Evolutionary conservation across 768 basidiomycete species (phyloP), one percentile per base, ranked within the genome.

Genomic region (Aureoboletus auriporus): DNA sequence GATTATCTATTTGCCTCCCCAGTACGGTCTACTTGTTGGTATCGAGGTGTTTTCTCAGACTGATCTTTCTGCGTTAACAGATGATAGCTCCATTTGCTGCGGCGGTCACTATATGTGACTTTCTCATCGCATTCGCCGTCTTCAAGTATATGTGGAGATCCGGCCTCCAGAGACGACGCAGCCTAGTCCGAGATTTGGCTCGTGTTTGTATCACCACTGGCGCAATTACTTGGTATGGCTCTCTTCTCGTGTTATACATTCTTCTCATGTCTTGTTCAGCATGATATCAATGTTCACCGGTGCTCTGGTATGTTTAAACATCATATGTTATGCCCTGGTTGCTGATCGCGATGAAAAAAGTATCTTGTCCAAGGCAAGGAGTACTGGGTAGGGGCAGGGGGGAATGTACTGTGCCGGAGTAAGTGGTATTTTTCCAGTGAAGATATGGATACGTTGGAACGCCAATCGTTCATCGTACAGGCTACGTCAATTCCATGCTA

Each of bases 101-200:
- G 5, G 0, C 23, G 7, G 47, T 9, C 5, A 16, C 30, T 0
- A 0, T 40, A 1, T 48, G 49, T 5, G 57, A 59, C 17, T 0
- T 46, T 11, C 2, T 55, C 5, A 55, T 55, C 39, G 47, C 52
- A 20, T 31, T 1, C 0, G 31, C 33, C 2, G 26, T 54, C 35
- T 46, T 58, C 30, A 54, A 44, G 35, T 58, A 58, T 8, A 39
- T 58, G 52, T 58, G 56, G 57, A 58, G 34, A 16, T 44, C 54
- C 8, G 50, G 44, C 9, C 49, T 57, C 27, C 50, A 42, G 13
- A 48, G 31, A 28, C 30, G 35, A 34, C 52, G 49, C 8, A 49
- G 26, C 2, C 8, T 38, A 1, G 34, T 55, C 16, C 47, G 49
- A 11, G 57, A 54, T 27, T 8, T 58, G 26, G 56, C 55, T 2